phyloP scores from a whole-genome alignment of 352 stramenopile species.

The Pythium biforme region DNA sequence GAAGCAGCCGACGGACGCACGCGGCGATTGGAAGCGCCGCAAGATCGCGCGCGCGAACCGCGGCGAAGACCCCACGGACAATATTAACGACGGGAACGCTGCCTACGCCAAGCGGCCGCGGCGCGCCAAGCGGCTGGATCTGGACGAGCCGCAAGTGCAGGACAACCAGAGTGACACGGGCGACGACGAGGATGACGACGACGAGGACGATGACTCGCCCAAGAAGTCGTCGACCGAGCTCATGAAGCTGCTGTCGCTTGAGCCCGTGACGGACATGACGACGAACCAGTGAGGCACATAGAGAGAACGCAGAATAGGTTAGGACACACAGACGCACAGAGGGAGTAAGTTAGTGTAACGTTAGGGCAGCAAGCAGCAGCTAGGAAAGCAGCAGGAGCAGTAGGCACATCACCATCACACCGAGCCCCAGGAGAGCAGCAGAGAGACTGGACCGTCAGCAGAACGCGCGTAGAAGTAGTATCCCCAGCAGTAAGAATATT shows the following conservation, averaged over 20 bases:
- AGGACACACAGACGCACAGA: not conserved
- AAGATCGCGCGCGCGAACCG: conserved; percentile 42
- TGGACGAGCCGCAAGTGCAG: conserved; percentile 24
- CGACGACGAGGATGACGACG: conserved; percentile 45
- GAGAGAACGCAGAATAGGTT: not conserved
- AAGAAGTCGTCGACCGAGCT: conserved; percentile 35
- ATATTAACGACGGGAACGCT: conserved; percentile 19
- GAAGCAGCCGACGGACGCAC: conserved; percentile 43
- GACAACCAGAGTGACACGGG: conserved; percentile 25
- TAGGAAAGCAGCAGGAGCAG: not conserved
- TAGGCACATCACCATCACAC: not conserved
- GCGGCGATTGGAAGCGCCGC: conserved; percentile 58
- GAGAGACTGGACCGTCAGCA: not conserved
- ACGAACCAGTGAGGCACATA: not conserved
- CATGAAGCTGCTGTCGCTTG: conserved; percentile 60
- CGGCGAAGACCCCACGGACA: conserved; percentile 31
- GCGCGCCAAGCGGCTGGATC: conserved; percentile 16
- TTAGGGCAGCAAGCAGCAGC: not conserved
- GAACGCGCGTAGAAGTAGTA: conserved; percentile 9
- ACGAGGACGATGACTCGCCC: conserved; percentile 15
- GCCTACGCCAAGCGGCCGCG: not conserved
- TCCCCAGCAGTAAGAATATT: conserved; percentile 5
- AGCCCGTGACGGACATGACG: conserved; percentile 3
- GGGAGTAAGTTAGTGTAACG: conserved; percentile 1
- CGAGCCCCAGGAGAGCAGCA: not conserved